Evolutionary conservation across 1,284 basidiomycete genomes (phyloP), one percentile per base, ranked within the genome.

Genomic region (Fomitopsis palustris): DNA sequence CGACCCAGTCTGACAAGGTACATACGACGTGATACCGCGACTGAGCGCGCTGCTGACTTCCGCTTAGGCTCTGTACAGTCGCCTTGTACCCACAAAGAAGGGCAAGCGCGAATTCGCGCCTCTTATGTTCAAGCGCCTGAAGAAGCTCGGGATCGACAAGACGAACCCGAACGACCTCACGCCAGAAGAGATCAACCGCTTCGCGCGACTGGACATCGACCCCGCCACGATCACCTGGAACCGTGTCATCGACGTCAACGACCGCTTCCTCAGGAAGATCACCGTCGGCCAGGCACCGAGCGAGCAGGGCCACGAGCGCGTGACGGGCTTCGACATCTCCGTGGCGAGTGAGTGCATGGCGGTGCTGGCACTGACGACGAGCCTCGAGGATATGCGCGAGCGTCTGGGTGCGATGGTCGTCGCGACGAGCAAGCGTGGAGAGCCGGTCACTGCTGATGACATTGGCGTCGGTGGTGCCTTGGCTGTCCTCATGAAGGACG

Each of bases 311-410:
- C 86, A 92, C 69, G 88, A 90, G 62, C 88, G 96, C 60, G 86
- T 90, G 64, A 90, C 96, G 42, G 95, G 93, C 31, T 99, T 96
- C 72, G 97, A 99, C 75, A 99, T 99, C 67, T 86, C 96, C 53
- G 96, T 99, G 52, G 96, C 96, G 16, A 96, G 93, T 71, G 96
- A 99, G 78, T 93, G 92, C 70, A 99, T 99, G 96, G 96, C 96
- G 31, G 97, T 99, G 31, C 82, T 99, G 49, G 97, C 96, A 4
- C 81, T 99, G 64, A 89, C 90, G 35, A 97, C 91, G 31, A 85
- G 92, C 67, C 78, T 98, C 23, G 82, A 85, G 65, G 97, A 99
- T 73, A 98, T 99, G 95, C 87, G 92, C 52, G 86, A 92, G 69
- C 85, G 88, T 52, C 84, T 99, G 25, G 96, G 96, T 57, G 84